Evolutionary conservation across 495 filamentous ascomycete genomes (phyloP), one percentile per base, ranked within the genome.

Genomic region (Evernia prunastri): DNA sequence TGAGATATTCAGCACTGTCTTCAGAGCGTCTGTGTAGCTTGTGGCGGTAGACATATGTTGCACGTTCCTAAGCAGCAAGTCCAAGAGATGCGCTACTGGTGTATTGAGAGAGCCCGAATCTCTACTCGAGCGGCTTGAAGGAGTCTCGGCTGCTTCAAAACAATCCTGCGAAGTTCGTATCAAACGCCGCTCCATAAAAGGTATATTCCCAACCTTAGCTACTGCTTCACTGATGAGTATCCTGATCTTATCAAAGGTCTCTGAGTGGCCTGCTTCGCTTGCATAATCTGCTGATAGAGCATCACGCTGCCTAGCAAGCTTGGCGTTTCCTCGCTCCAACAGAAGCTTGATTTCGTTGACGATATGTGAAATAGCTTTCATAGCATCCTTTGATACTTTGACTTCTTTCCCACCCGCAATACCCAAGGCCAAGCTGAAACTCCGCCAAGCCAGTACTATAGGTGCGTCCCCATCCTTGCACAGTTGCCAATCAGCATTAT

Each of bases 401-500:
- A 98, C 86, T 71, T 98, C 94, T 74, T 95, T 94, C 51, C 81
- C 86, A 9, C 89, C 89, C 0, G 94, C 92, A 59, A 86, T 81
- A 6, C 87, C 86, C 37, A 97, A 73, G 10, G 89, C 84, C 17
- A 76, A 82, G 20, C 87, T 81, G 35, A 96, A 83, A 56, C 76
- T 80, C 15, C 74, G 72, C 93, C 94, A 97, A 47, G 93, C 78
- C 15, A 73, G 72, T 42, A 78, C 79, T 33, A 84, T 79, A 9
- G 77, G 69, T 9, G 78, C 78, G 20, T 82, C 76, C 5, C 79
- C 72, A 9, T 54, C 47, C 12, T 73, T 65, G 23, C 73, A 72
- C 4, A 81, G 66, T 18, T 78, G 75, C 74, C 83, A 82, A 25
- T 84, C 81, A 0, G 82, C 80, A 36, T 76, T 75, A 39, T 88